Conservation (phyloP, 2,329 filamentous ascomycete species). For the Drechslera avenae region DNA sequence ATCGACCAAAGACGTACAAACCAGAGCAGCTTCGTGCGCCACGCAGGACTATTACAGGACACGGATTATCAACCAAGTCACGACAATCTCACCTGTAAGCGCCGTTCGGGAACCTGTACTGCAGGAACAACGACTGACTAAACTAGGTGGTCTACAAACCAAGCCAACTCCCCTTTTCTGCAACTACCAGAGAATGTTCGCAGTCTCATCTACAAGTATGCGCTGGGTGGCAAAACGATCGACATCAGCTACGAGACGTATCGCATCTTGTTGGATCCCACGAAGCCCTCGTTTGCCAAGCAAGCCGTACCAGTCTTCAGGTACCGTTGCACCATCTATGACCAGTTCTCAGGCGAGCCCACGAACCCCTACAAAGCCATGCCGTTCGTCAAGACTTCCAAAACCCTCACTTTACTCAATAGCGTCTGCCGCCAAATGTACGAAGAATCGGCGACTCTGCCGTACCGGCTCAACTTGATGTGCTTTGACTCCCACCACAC, state of each 20-base stretch:
- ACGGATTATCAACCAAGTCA: slow-evolving; percentile 15
- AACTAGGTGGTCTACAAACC: slow-evolving; percentile 33
- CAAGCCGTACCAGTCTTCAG: slow-evolving; percentile 24
- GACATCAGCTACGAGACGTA: slow-evolving; percentile 33
- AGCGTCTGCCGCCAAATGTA: slow-evolving; percentile 38
- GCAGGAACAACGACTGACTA: neutral
- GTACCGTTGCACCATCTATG: slow-evolving; percentile 27
- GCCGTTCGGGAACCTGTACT: neutral
- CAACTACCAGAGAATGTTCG: slow-evolving; percentile 32
- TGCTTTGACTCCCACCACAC: slow-evolving; percentile 27
- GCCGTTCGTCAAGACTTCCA: slow-evolving; percentile 7
- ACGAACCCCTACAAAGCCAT: slow-evolving; percentile 19
- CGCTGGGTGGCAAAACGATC: slow-evolving; percentile 34
- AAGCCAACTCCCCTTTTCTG: slow-evolving; percentile 30
- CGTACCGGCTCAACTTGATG: slow-evolving; percentile 32
- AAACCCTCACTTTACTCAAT: slow-evolving; percentile 29
- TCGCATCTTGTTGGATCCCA: neutral
- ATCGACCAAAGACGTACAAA: slow-evolving; percentile 20
- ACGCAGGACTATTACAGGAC: slow-evolving; percentile 14
- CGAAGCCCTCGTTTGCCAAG: neutral
- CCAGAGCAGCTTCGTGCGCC: slow-evolving; percentile 14
- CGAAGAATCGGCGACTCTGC: slow-evolving; percentile 34
- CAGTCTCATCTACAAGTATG: slow-evolving; percentile 26
- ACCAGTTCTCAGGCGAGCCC: neutral
- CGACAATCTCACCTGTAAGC: slow-evolving; percentile 24